A percentile compares a stretch with the other conserved stretches of the same genome.
Evolutionary conservation across 2,329 filamentous ascomycete genomes (phyloP).

Genomic region (Ceratocystis smalleyi): DNA sequence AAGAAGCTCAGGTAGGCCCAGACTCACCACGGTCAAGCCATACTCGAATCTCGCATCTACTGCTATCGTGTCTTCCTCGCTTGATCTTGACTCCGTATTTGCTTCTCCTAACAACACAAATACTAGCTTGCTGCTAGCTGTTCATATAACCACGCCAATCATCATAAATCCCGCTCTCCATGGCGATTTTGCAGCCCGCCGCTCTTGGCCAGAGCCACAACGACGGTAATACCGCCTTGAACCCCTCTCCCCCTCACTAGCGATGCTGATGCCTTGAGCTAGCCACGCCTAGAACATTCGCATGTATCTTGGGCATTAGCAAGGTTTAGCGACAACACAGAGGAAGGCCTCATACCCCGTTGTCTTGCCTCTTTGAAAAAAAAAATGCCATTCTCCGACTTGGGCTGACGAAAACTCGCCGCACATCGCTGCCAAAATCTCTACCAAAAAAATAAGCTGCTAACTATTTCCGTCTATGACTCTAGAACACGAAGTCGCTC

Average conservation of each 20-base stretch:
- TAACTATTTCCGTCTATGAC: slow-evolving; percentile 1
- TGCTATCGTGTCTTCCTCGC: not conserved
- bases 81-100: no score
- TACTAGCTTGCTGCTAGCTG: not conserved
- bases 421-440: not conserved
- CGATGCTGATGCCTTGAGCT: not conserved
- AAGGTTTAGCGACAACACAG: no score
- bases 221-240: not conserved
- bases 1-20: not conserved
- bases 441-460: slow-evolving; percentile 4
- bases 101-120: not conserved
- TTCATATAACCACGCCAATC: not conserved
- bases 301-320: not conserved
- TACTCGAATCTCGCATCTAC: not conserved
- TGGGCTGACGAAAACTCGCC: not conserved
- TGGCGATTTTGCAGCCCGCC: not conserved
- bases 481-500: slow-evolving; percentile 8
- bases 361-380: not conserved
- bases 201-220: slow-evolving; percentile 1
- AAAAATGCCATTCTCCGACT: not conserved
- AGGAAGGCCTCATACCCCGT: no score
- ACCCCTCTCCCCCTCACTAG: not conserved
- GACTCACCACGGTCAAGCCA: not conserved
- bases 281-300: not conserved
- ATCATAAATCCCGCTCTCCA: not conserved